phyloP scores from a whole-genome alignment of 768 basidiomycete species.

The Lactifluus volemus region DNA sequence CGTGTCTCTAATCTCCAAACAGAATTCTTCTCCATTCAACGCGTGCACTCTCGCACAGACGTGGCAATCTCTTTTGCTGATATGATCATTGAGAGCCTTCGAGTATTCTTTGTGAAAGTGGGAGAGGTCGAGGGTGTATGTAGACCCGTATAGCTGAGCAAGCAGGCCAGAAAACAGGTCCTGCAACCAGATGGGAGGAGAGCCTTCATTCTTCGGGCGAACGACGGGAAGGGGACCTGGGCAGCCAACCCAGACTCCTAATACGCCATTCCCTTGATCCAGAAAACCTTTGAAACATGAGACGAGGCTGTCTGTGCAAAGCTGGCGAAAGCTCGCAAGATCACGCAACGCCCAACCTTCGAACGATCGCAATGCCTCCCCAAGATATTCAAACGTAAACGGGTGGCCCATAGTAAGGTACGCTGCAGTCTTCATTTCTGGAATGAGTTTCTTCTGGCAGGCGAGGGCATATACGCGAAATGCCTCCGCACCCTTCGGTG shows the following conservation, averaged over 20 bases:
- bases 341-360: neutral
- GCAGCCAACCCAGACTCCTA: neutral
- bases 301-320: neutral
- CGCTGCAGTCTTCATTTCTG: neutral
- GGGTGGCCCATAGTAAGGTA: neutral
- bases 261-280: neutral
- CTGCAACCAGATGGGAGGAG: neutral
- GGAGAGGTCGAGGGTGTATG: neutral
- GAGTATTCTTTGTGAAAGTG: neutral
- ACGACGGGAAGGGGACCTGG: neutral
- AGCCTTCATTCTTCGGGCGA: neutral
- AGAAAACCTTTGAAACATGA: neutral
- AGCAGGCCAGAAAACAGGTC: neutral
- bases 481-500: neutral
- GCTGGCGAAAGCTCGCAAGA: neutral
- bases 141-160: neutral
- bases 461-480: slow-evolving; percentile 1
- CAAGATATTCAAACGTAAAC: neutral
- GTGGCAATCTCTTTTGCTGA: neutral
- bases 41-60: neutral
- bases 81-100: neutral
- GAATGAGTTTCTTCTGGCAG: neutral
- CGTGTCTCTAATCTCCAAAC: neutral
- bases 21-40: neutral
- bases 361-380: neutral